A percentile compares a stretch with the other conserved stretches of the same genome.
phyloP scores from a whole-genome alignment of 305 asterid genomes.

The Nicotiana rustica region DNA sequence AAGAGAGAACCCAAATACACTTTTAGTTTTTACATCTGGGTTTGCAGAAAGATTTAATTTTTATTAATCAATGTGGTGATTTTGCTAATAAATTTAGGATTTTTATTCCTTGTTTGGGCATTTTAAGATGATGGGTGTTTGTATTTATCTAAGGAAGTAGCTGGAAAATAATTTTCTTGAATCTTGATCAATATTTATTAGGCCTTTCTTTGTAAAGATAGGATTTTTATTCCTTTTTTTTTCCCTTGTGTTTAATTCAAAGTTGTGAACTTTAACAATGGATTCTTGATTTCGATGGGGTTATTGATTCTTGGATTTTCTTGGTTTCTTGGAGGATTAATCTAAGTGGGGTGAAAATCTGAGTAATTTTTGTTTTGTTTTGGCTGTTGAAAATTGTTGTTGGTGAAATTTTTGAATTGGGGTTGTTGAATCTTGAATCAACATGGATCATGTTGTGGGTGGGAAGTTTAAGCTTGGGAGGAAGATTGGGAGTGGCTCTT shows the following conservation, averaged over 20 bases:
- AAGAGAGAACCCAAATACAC: background rate
- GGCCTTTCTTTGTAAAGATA: background rate
- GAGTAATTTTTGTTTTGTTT: conserved; percentile 36
- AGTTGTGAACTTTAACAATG: background rate
- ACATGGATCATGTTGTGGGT: conserved; percentile 89
- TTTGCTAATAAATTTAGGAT: conserved; percentile 51
- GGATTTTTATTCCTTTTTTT: too few relatives aligned
- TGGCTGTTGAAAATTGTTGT: conserved; percentile 37
- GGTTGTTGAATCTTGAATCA: conserved; percentile 41
- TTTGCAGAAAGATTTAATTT: conserved; percentile 44
- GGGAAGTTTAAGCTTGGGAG: conserved; percentile 93
- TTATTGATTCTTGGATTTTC: too few relatives aligned
- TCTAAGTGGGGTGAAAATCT: conserved; percentile 29
- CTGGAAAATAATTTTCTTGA: conserved; percentile 28
- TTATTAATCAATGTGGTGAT: conserved; percentile 55
- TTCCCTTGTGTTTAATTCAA: background rate
- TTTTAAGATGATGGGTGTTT: conserved; percentile 46
- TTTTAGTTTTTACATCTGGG: background rate
- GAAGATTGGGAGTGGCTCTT: conserved; percentile 96
- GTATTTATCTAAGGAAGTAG: conserved; percentile 55
- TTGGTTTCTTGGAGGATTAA: background rate
- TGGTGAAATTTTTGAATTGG: conserved; percentile 27
- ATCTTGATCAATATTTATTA: conserved; percentile 12
- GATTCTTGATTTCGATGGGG: too few relatives aligned
- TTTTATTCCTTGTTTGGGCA: conserved; percentile 31